Evolutionary conservation across 2,329 filamentous ascomycete genomes (phyloP), one percentile per base, ranked within the genome.

Genomic region (Cladosporium sp.): DNA sequence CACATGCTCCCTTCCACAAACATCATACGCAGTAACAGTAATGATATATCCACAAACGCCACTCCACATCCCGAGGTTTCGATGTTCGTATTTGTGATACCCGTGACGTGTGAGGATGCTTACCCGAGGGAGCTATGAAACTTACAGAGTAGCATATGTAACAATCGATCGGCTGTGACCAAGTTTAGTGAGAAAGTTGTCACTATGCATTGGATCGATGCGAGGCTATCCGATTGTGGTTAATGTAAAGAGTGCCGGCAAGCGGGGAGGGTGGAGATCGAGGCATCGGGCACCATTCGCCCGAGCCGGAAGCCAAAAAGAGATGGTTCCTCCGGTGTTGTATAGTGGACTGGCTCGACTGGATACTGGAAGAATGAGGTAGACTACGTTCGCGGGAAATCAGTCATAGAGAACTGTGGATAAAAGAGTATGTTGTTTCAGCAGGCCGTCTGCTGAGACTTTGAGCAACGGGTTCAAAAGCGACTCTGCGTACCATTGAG

Each of bases 141-240:
- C 55, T 15, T 58, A 38, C 32, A 58, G 55, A 58, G 55, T 58
- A 58, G 34, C 55, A 58, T 58, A 58, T 58, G 55, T 58, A 58
- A 58, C 11, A 41, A 34, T 11, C 6, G 52, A 55, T 34, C 28
- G 52, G 52, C 28, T 34, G n/a, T 14, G 8, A 11, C 52, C 28
- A 21, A 55, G 2, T 21, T 47, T 30, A 34, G 18, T 34, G 18
- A 18, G 11, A 30, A 11, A n/a, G 52, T 21, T 34, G 52, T 55
- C 52, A 55, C 18, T 21, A 18, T 55, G 18, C 51, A 55, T 34
- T 11, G 12, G 8, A 55, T 55, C 14, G 30, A 58, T 24, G 57
- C 57, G 28, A 59, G 21, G 4, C 34, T 34, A 32, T 12, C 21
- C 32, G n/a, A 55, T 34, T 32, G 18, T 4, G 30, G 52, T 21